Conservation (phyloP, 176 grass and related monocot species). For the Oropetium thomaeum region DNA sequence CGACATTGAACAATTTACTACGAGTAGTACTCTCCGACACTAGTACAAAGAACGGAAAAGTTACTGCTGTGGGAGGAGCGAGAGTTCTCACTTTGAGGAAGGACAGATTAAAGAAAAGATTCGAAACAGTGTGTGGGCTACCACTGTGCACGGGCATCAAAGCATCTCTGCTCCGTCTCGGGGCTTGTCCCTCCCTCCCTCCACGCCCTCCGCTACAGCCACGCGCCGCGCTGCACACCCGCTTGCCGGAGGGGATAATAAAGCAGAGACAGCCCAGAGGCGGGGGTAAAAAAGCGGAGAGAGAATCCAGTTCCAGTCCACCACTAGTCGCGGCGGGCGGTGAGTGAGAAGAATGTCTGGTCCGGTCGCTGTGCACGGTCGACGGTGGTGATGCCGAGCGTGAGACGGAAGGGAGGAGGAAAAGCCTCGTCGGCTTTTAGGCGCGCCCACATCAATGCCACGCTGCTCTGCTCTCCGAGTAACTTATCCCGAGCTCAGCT, state of each 20-base stretch:
- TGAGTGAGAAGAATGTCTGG: conserved; percentile 43
- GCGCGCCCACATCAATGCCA: conserved; percentile 30
- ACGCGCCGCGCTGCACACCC: conserved; percentile 13
- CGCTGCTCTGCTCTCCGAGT: conserved; percentile 31
- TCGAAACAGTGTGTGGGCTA: conserved; percentile 35
- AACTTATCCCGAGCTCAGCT: conserved; percentile 14
- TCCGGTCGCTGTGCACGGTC: conserved; percentile 24
- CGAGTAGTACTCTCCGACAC: too few relatives aligned
- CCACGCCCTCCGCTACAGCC: conserved; percentile 9
- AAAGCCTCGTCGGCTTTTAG: conserved; percentile 26
- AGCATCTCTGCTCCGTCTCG: conserved; percentile 34
- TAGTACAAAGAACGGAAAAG: background rate
- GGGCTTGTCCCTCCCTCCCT: background rate
- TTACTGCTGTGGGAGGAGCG: background rate
- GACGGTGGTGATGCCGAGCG: conserved; percentile 1
- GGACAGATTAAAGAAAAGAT: conserved; percentile 36
- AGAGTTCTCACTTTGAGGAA: conserved; percentile 51
- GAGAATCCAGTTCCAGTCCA: background rate
- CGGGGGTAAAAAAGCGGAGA: background rate
- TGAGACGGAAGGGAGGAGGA: background rate
- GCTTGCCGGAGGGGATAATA: background rate
- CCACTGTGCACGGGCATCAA: conserved; percentile 32
- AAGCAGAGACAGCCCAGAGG: too few relatives aligned
- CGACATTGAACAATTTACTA: too few relatives aligned
- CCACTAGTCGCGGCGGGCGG: background rate